phyloP scores from a whole-genome alignment of 2,329 filamentous ascomycete genomes.

The Monilinia fructicola region DNA sequence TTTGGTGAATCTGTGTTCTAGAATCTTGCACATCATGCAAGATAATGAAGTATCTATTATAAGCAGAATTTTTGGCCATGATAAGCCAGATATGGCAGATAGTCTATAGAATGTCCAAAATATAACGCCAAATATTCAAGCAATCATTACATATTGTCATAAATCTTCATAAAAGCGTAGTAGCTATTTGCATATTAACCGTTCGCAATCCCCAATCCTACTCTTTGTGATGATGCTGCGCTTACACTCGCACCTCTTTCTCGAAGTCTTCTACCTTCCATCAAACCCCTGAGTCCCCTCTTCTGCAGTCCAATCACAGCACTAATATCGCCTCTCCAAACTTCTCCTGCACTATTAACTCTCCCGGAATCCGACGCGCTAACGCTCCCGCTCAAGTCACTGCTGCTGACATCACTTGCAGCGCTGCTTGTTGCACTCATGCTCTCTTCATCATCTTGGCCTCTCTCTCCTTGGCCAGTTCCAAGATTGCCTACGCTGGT shows the following conservation, averaged over 20 bases:
- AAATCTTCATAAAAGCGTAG: constrained; percentile 23
- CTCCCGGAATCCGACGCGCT: constrained; percentile 44
- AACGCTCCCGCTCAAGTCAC: constrained; percentile 39
- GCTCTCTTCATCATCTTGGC: constrained; percentile 41
- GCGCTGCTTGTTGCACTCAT: constrained; percentile 37
- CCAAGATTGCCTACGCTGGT: constrained; percentile 47
- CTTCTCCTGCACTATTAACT: constrained; percentile 52
- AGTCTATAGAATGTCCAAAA: constrained; percentile 1
- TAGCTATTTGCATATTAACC: constrained; percentile 17
- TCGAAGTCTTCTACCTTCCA: constrained; percentile 87
- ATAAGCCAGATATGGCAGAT: not conserved
- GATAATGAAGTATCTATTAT: not conserved
- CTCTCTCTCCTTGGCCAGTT: constrained; percentile 38
- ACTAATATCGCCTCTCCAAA: constrained; percentile 81
- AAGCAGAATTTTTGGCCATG: not conserved
- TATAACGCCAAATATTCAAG: constrained; percentile 17
- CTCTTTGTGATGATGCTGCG: constrained; percentile 42
- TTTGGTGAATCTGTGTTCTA: not conserved
- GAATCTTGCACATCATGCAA: not conserved
- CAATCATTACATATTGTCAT: constrained; percentile 25
- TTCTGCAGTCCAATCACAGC: constrained; percentile 96
- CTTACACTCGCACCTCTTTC: constrained; percentile 58
- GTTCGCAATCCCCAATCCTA: constrained; percentile 54
- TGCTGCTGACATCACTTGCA: constrained; percentile 36
- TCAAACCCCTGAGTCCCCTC: constrained; percentile 82